Evolutionary conservation across 2,329 filamentous ascomycete genomes (phyloP).

Genomic region (Aspergillus carbonarius): DNA sequence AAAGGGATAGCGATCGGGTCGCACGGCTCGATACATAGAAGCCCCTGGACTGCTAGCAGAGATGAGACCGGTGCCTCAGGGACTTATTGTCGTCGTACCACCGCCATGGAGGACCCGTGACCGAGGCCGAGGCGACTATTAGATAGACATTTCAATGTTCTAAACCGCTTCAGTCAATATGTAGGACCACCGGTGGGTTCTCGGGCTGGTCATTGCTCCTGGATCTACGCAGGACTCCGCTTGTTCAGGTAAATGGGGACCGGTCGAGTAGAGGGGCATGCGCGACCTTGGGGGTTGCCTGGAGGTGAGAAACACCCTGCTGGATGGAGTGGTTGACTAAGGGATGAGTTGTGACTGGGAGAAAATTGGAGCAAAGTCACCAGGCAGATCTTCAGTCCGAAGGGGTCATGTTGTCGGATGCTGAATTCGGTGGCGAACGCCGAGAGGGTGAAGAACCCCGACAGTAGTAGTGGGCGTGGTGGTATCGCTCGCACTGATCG

Average conservation of each 20-base stretch:
- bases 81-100: background rate
- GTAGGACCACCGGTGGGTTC: slow-evolving; percentile 8
- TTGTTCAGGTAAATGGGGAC: slow-evolving; percentile 7
- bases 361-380: background rate
- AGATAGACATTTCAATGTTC: background rate
- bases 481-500: background rate
- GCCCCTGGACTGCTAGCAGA: background rate
- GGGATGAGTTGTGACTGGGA: background rate
- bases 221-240: slow-evolving; percentile 14
- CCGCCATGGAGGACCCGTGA: background rate
- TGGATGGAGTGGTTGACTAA: background rate
- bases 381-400: background rate
- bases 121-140: background rate
- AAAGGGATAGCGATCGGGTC: background rate
- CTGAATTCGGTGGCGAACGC: background rate
- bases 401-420: background rate
- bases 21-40: background rate
- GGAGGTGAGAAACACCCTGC: background rate
- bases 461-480: background rate
- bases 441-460: background rate
- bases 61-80: background rate
- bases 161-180: background rate
- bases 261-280: background rate
- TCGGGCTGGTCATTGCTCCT: slow-evolving; percentile 11
- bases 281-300: background rate